These are phyloP conservation scores for Geosmithia putterillii DNA, from an alignment of 2,329 filamentous ascomycete species.

Conservation along the genomic window DNA sequence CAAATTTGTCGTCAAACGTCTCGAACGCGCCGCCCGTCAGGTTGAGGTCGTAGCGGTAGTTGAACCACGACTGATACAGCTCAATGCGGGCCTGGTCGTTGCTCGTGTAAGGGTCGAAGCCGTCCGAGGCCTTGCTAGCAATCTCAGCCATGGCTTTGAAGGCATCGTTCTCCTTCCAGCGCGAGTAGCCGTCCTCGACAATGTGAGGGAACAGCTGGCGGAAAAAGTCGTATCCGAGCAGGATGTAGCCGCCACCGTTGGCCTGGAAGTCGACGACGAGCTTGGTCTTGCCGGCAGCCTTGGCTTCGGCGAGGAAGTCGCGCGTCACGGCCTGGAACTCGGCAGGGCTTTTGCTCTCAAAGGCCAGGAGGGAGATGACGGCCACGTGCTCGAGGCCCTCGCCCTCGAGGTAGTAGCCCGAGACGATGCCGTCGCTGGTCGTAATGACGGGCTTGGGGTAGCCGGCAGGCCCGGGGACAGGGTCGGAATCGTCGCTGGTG, in stretches of 20 bases:
- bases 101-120: not conserved
- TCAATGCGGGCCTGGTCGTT: not conserved
- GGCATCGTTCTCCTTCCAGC: not conserved
- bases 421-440: not conserved
- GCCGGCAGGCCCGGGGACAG: not conserved
- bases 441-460: not conserved
- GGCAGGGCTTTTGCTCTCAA: not conserved
- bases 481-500: not conserved
- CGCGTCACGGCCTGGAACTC: not conserved
- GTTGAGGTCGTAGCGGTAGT: not conserved
- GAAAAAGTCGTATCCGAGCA: constrained; percentile 35
- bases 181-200: not conserved
- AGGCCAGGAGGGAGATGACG: constrained; percentile 7
- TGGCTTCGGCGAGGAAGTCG: constrained; percentile 5
- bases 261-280: constrained; percentile 51
- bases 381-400: constrained; percentile 19
- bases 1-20: not conserved
- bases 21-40: not conserved
- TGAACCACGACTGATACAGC: not conserved
- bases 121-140: not conserved
- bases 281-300: constrained; percentile 37
- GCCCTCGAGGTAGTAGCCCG: constrained; percentile 21
- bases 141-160: constrained; percentile 9
- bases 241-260: constrained; percentile 45
- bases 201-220: constrained; percentile 20